A percentile compares a stretch with the other conserved stretches of the same genome.
These are phyloP conservation scores for Aspergillus sergii DNA, from an alignment of 2,329 filamentous ascomycete species.

Conservation along the genomic window DNA sequence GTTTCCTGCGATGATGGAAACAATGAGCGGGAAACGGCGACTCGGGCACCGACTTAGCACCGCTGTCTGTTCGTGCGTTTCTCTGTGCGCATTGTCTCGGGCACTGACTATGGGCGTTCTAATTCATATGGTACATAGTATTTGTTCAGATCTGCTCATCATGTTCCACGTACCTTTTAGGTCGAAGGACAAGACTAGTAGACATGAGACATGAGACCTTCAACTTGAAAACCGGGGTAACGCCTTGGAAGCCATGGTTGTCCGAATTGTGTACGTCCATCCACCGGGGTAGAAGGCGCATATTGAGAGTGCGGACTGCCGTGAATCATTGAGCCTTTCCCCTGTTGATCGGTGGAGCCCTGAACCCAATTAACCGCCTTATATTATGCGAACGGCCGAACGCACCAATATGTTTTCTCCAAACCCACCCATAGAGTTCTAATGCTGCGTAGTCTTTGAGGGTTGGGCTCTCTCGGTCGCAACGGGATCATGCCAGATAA, in stretches of 20 bases:
- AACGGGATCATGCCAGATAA: neutral
- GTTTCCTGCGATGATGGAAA: slow-evolving; percentile 12
- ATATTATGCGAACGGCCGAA: neutral
- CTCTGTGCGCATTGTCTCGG: neutral
- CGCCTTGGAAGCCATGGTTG: neutral
- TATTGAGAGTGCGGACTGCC: neutral
- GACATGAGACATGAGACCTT: neutral
- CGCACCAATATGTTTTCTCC: neutral
- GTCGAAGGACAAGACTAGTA: neutral
- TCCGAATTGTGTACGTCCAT: neutral
- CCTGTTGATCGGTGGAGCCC: slow-evolving; percentile 28
- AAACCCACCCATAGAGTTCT: neutral
- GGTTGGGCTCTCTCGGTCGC: neutral
- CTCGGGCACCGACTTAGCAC: neutral
- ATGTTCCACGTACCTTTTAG: neutral
- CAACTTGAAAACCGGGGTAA: slow-evolving; percentile 8
- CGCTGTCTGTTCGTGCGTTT: neutral
- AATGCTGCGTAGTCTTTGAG: neutral
- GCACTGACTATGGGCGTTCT: neutral
- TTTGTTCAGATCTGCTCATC: neutral
- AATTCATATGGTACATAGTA: neutral
- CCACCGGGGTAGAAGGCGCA: neutral
- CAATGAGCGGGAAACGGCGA: neutral
- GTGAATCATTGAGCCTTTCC: slow-evolving; percentile 8
- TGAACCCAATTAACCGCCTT: slow-evolving; percentile 6